Conservation (phyloP, 208 protist species). For the Naegleria fowleri region DNA sequence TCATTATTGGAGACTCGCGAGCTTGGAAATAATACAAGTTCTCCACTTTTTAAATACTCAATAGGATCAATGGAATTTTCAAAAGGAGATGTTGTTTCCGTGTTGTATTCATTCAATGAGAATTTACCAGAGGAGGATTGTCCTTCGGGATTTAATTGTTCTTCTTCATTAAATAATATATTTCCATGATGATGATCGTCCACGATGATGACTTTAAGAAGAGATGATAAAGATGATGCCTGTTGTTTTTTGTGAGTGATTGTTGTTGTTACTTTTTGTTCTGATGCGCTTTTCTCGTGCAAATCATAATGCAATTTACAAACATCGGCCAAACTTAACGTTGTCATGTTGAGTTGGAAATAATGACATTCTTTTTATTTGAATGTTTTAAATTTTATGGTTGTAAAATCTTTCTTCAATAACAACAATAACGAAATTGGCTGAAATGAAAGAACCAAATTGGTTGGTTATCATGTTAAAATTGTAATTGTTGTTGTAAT, state of each 20-base stretch:
- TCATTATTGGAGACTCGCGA: background rate
- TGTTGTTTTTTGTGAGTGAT: background rate
- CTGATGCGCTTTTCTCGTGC: background rate
- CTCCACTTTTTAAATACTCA: background rate
- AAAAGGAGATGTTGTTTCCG: background rate
- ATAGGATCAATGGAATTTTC: background rate
- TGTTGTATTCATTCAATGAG: background rate
- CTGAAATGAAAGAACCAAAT: too few species aligned
- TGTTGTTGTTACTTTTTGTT: too few species aligned
- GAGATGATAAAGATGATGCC: too few species aligned
- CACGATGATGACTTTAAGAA: too few species aligned
- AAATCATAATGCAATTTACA: background rate
- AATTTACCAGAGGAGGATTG: too few species aligned
- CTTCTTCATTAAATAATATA: background rate
- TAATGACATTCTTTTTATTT: too few species aligned
- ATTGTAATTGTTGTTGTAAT: too few species aligned
- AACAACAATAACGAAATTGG: too few species aligned
- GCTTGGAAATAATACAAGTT: background rate
- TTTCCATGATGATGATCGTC: background rate
- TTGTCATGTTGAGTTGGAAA: background rate
- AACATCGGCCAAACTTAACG: background rate
- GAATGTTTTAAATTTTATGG: too few species aligned
- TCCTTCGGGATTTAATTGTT: background rate
- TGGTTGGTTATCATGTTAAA: too few species aligned
- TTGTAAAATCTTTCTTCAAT: too few species aligned